A percentile compares a stretch with the other conserved stretches of the same genome.
Evolutionary conservation across 306 rosid genomes (phyloP).

Genomic region (Cyclanthera cordifolia): DNA sequence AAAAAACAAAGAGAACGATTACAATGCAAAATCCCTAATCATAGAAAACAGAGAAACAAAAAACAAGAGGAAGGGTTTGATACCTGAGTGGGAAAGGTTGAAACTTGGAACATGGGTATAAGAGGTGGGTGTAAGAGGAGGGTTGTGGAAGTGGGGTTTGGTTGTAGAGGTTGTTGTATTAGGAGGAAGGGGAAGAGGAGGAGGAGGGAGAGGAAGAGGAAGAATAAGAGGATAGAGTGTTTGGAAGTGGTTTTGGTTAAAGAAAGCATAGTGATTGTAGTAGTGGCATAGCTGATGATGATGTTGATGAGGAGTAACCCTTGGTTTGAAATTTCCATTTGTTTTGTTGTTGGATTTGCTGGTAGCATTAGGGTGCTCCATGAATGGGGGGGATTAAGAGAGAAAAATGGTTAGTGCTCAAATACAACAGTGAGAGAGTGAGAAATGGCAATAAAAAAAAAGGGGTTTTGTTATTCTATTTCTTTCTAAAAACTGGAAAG

Average conservation of each 20-base stretch:
- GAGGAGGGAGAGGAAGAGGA: constrained; percentile 71
- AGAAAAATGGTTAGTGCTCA: constrained; percentile 20
- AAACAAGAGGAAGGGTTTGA: constrained; percentile 12
- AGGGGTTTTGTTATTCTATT: constrained; percentile 4
- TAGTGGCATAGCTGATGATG: constrained; percentile 39
- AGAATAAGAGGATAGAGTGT: constrained; percentile 71
- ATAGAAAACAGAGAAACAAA: not conserved
- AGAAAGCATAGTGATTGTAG: constrained; percentile 43
- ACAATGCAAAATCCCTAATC: constrained; percentile 6
- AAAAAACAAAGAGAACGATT: not conserved
- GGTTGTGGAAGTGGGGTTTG: constrained; percentile 53
- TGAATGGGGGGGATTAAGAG: constrained; percentile 29
- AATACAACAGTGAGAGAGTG: not conserved
- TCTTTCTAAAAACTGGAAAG: constrained; percentile 16
- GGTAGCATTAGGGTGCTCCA: constrained; percentile 66
- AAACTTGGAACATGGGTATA: constrained; percentile 37
- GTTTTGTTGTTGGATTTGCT: constrained; percentile 38
- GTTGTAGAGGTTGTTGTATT: constrained; percentile 31
- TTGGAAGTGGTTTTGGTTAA: constrained; percentile 44
- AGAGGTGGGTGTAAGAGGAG: constrained; percentile 42
- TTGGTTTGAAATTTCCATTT: constrained; percentile 28
- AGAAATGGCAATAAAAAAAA: not conserved
- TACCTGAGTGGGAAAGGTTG: constrained; percentile 37
- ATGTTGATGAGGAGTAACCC: constrained; percentile 14
- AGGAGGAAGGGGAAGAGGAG: constrained; percentile 53